Percentiles rank a stretch among this genome's conserved stretches.
Evolutionary conservation across 805 yeast species (phyloP).

Genomic region (Ogataea parapolymorpha): DNA sequence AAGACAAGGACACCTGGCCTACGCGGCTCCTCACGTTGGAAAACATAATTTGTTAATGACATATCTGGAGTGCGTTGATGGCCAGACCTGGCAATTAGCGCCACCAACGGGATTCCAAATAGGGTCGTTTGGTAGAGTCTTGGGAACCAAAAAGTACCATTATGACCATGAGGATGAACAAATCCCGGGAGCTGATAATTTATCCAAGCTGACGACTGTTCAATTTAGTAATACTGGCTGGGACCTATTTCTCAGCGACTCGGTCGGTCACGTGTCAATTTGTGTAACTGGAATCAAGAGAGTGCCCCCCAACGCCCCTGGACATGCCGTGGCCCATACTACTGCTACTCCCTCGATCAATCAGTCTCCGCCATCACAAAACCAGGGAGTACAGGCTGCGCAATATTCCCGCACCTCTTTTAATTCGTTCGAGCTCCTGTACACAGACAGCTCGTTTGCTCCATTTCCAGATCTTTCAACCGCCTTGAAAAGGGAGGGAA

Average conservation of each 20-base stretch:
- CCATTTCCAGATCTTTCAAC: slow-evolving; percentile 27
- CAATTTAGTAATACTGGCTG: slow-evolving; percentile 78
- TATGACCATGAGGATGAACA: slow-evolving; percentile 9
- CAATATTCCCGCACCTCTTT: slow-evolving; percentile 37
- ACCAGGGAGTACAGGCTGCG: slow-evolving; percentile 26
- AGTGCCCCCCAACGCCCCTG: slow-evolving; percentile 20
- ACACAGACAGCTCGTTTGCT: slow-evolving; percentile 35
- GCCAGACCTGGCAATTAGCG: slow-evolving; percentile 75
- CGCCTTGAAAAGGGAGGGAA: slow-evolving; percentile 18
- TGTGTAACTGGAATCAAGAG: slow-evolving; percentile 47
- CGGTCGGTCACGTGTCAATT: slow-evolving; percentile 61
- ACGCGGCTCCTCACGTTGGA: slow-evolving; percentile 35
- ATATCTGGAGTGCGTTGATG: slow-evolving; percentile 70
- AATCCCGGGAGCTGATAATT: slow-evolving; percentile 26
- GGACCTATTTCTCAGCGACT: slow-evolving; percentile 79
- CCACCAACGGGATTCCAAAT: slow-evolving; percentile 41
- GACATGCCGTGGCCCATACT: slow-evolving; percentile 19
- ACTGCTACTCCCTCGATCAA: slow-evolving; percentile 21
- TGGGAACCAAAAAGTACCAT: slow-evolving; percentile 19
- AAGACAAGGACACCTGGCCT: slow-evolving; percentile 79
- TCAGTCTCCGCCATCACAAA: slow-evolving; percentile 14
- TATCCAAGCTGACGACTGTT: slow-evolving; percentile 36
- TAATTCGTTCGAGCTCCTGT: slow-evolving; percentile 43
- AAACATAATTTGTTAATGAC: slow-evolving; percentile 52
- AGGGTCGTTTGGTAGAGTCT: slow-evolving; percentile 13